Percentiles rank a stretch among this genome's conserved stretches.
Evolutionary conservation across 176 grass and related monocot genomes (phyloP).

Genomic region (Cocos nucifera): DNA sequence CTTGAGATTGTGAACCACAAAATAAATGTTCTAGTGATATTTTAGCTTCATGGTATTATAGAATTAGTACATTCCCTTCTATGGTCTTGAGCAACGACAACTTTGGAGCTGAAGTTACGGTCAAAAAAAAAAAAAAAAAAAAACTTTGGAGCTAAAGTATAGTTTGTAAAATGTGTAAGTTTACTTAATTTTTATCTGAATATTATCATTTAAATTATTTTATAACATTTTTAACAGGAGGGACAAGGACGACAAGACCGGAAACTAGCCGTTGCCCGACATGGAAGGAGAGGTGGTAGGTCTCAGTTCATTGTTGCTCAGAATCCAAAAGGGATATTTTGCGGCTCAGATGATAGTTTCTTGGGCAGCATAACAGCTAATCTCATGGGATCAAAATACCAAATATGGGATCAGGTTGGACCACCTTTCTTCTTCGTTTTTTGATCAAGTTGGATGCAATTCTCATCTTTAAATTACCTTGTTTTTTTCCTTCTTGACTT

Average conservation of each 20-base stretch:
- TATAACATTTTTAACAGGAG: slow-evolving; percentile 34
- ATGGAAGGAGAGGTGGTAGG: slow-evolving; percentile 57
- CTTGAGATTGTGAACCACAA: no score
- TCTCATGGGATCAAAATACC: slow-evolving; percentile 79
- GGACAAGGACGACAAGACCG: slow-evolving; percentile 78
- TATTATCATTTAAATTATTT: no score
- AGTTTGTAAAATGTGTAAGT: no score
- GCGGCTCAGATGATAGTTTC: slow-evolving; percentile 55
- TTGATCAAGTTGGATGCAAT: background rate
- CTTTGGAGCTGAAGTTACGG: no score
- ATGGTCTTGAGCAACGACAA: no score
- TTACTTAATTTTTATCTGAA: no score
- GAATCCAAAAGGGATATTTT: slow-evolving; percentile 66
- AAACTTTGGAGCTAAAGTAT: no score
- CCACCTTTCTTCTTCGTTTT: background rate
- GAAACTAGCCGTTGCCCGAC: slow-evolving; percentile 78
- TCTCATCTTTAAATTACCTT: background rate
- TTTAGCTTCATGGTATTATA: no score
- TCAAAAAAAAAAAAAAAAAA: no score
- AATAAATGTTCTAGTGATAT: no score
- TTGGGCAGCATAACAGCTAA: slow-evolving; percentile 50
- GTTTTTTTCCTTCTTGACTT: background rate
- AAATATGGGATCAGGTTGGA: slow-evolving; percentile 66
- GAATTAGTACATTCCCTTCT: no score
- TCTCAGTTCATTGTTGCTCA: slow-evolving; percentile 79